A percentile compares a stretch with the other conserved stretches of the same genome.
These are phyloP conservation scores for Nidularia pulvinata DNA, from an alignment of 768 basidiomycete genomes.

Conservation along the genomic window DNA sequence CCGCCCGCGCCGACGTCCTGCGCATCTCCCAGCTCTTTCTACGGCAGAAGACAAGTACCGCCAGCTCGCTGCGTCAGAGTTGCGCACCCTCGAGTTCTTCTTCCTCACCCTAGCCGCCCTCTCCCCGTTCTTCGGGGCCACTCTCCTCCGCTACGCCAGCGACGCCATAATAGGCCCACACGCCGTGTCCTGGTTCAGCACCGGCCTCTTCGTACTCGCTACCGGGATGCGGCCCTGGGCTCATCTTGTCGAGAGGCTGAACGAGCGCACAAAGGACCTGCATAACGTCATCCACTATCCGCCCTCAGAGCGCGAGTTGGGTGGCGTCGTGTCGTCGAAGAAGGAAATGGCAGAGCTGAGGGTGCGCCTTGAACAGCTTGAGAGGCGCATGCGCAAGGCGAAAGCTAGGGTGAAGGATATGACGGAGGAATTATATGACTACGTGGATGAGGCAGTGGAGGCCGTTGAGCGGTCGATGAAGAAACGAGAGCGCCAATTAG, in stretches of 20 bases:
- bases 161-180: constrained; percentile 51
- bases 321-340: too few relatives aligned
- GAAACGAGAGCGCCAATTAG: background rate
- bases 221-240: constrained; percentile 81
- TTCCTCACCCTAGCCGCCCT: constrained; percentile 61
- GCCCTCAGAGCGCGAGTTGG: constrained; percentile 21
- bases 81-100: constrained; percentile 59
- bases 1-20: constrained; percentile 41
- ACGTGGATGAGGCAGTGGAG: background rate
- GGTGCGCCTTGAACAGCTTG: background rate
- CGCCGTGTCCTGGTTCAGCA: constrained; percentile 81
- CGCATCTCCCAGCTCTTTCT: constrained; percentile 19
- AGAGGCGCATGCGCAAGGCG: background rate
- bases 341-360: constrained; percentile 20
- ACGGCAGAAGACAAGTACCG: constrained; percentile 32
- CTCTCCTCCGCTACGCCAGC: constrained; percentile 62
- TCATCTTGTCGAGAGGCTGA: constrained; percentile 66
- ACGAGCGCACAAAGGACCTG: constrained; percentile 58
- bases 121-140: constrained; percentile 70
- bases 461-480: background rate
- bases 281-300: constrained; percentile 62
- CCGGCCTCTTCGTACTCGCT: constrained; percentile 74
- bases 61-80: constrained; percentile 53
- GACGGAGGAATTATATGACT: background rate
- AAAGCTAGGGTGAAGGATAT: background rate